Evolutionary conservation across 768 basidiomycete genomes (phyloP), one percentile per base, ranked within the genome.

Genomic region (Scleroderma bovista): DNA sequence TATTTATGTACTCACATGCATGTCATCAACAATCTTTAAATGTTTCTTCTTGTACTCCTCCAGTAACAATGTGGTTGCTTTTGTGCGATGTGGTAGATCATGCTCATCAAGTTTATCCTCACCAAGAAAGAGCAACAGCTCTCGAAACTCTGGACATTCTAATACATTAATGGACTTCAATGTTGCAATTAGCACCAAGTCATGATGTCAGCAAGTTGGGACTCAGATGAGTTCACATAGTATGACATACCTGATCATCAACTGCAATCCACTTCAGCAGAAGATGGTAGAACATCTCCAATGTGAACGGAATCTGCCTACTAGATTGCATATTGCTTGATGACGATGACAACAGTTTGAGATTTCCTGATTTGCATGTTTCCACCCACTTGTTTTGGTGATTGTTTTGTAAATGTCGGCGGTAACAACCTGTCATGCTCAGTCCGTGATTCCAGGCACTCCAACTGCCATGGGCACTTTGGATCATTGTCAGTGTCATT

Each of bases 31-130:
- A 39, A 61, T 53, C 8, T 47, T 47, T 3, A 20, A 13, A 41
- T 59, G 63, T 37, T 62, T 57, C 11, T 37, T 32, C 6, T 52
- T n/a, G 36, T 53, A 62, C 2, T 39, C 32, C 11, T 50, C 42
- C 16, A 55, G 19, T 19, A 68, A 62, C 7, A 62, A 38, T 20
- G 62, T 26, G 0, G 55, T 38, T 2, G 66, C 22, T 39, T 64
- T 64, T 17, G 63, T 62, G 2, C 61, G 58, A 51, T 68, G 63
- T 1, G 64, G 66, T 12, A 69, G 49, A 46, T 68, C 61, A 1
- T 47, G 22, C 3, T 67, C 63, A 13, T 50, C 22, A 10, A 67
- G 42, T 7, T 60, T 42, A 0, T 49, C 50, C 15, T 48, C 23
- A 4, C 60, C 56, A 13, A 67, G 37, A 23, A 60, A 60, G 2